Evolutionary conservation across 2,329 filamentous ascomycete species (phyloP), one percentile per base, ranked within the genome.

Genomic region (Periconia sp.): DNA sequence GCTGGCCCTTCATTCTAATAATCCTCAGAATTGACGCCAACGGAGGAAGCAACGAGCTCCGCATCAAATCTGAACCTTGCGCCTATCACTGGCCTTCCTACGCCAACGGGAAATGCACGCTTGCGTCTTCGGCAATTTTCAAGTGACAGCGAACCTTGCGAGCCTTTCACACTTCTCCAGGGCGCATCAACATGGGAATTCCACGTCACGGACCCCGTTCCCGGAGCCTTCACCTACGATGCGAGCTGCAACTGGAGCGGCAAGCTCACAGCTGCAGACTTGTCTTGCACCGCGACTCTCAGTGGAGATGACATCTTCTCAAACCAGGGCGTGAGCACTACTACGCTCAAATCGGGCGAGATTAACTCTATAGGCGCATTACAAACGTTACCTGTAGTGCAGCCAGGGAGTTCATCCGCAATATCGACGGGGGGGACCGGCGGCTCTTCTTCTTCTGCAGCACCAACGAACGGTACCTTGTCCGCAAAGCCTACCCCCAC

Each of bases 91-190:
- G 30, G 36, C 8, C 23, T 43, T 4, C 50, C 59, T 21, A 29
- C 43, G 2, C 44, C 56, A 5, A 62, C 56, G 3, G 34, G 46
- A n/a, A 36, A 35, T 7, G 48, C 56, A 35, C 56, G 46, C 23
- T 34, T 57, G 22, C 57, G 55, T 21, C 56, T 52, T 24, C 53
- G 56, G 34, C 40, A 49, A 9, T 15, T 25, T 31, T 40, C 15
- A n/a, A 15, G n/a, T n/a, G 36, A 42, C 9, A 37, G 48, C 25
- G 40, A 46, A 13, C 24, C 31, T 13, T 61, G 58, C 40, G 54
- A 54, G 25, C 53, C 54, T 1, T 54, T 53, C 17, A 63, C 56
- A 9, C 36, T 65, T n/a, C 53, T 54, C 37, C 59, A 65, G 49
- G 58, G 58, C 5, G 15, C 51, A 2, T 50, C 48, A 30, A 57